Base-by-base conservation (phyloP, 495 filamentous ascomycete species). In the Polyplosphaeria fusca region DNA sequence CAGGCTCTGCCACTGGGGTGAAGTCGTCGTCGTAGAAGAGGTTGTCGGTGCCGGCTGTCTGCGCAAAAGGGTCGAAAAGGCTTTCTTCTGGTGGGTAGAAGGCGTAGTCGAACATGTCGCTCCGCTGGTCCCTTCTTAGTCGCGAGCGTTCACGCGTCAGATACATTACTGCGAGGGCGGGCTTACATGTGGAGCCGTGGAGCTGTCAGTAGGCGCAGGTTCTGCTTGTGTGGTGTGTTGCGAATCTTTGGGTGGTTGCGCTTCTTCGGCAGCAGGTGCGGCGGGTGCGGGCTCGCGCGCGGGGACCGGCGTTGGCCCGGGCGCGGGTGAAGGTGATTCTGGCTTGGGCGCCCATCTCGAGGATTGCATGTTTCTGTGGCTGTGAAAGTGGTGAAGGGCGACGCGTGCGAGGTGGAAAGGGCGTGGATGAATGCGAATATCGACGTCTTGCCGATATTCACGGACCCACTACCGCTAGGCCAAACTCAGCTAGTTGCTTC, bases 21-120 rank as follows among this genome's bases (percentile, higher is more conserved):
- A 87, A 85, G 62, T 87, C 86, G 63, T 88, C 85, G 59, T 85
- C 82, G 63, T 87, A 87, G 64, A 88, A 87, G 14, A 88, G 70
- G 67, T 88, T 84, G 58, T 89, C 85, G 14, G 77, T 78, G 11
- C 76, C 77, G 25, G 84, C 76, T 0, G 85, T 85, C 62, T 87
- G 86, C 16, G 84, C 84, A 60, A 87, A 87, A 42, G 73, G 73
- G 55, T 66, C 58, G n/a, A n/a, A n/a, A n/a, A n/a, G n/a, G n/a
- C n/a, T n/a, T n/a, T n/a, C n/a, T n/a, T n/a, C n/a, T n/a, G n/a
- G n/a, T n/a, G n/a, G n/a, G 42, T 46, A 32, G 47, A 51, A 62
- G 23, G 50, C 27, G 42, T 60, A 60, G 32, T 61, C 59, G 45
- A 51, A 46, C 7, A 51, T 30, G 48, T 42, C 48, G 26, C 23